Evolutionary conservation across 1,284 basidiomycete genomes (phyloP).

Genomic region (Ustanciosporium gigantosporum): DNA sequence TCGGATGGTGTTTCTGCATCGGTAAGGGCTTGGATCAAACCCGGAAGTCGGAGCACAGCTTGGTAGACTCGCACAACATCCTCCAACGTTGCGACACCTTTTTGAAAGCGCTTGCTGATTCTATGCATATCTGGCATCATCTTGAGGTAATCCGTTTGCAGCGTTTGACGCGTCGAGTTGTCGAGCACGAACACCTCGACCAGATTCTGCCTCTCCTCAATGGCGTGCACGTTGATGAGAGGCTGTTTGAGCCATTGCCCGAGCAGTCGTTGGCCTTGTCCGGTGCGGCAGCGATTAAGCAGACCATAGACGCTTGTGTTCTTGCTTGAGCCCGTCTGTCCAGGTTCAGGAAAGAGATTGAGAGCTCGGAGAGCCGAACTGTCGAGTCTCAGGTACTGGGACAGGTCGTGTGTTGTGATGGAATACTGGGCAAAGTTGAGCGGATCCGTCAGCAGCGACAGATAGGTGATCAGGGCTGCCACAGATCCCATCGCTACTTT

Average conservation of each 20-base stretch:
- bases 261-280: slow-evolving; percentile 87
- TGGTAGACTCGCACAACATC: slow-evolving; percentile 97
- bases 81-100: slow-evolving; percentile 79
- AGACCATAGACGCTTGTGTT: slow-evolving; percentile 77
- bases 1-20: slow-evolving; percentile 62
- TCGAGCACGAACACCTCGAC: slow-evolving; percentile 87
- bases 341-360: slow-evolving; percentile 74
- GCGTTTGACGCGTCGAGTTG: slow-evolving; percentile 70
- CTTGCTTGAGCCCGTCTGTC: slow-evolving; percentile 35
- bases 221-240: slow-evolving; percentile 88
- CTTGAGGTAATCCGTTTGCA: slow-evolving; percentile 84
- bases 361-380: slow-evolving; percentile 90
- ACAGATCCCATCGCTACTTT: slow-evolving; percentile 79
- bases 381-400: slow-evolving; percentile 93
- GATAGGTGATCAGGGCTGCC: slow-evolving; percentile 79
- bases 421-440: slow-evolving; percentile 81
- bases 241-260: slow-evolving; percentile 97
- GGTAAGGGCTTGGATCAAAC: slow-evolving; percentile 68
- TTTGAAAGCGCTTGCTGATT: slow-evolving; percentile 89
- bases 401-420: slow-evolving; percentile 84
- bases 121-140: slow-evolving; percentile 93
- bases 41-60: slow-evolving; percentile 69
- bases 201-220: slow-evolving; percentile 65
- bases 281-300: slow-evolving; percentile 93
- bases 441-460: slow-evolving; percentile 79